phyloP scores from a whole-genome alignment of 192 early-diverging fungal species.

The Glomus cerebriforme region DNA sequence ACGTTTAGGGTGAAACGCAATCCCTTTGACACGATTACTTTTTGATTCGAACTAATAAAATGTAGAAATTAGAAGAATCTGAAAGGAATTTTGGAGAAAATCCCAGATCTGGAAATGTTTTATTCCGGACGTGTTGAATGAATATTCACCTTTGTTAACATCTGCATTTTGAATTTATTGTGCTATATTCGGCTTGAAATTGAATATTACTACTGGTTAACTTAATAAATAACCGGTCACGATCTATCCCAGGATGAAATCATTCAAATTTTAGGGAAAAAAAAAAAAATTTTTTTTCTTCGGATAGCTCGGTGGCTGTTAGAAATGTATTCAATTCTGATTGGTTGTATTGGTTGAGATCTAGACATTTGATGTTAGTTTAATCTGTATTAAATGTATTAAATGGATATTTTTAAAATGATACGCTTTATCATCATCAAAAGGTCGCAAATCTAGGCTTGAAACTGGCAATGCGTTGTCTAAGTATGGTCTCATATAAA shows the following conservation, averaged over 20 bases:
- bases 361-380: too few species aligned
- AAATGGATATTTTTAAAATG: too few species aligned
- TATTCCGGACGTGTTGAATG: not conserved
- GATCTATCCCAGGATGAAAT: slow-evolving; percentile 3
- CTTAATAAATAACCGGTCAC: not conserved
- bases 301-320: not conserved
- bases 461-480: too few species aligned
- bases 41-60: slow-evolving; percentile 92
- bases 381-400: too few species aligned
- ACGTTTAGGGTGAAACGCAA: slow-evolving; percentile 95
- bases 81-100: not conserved
- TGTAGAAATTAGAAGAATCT: not conserved
- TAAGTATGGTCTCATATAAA: too few species aligned
- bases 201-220: not conserved
- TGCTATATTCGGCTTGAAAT: not conserved
- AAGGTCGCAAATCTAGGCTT: too few species aligned
- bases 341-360: too few species aligned
- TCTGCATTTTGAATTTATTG: slow-evolving; percentile 78
- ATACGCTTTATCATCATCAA: too few species aligned
- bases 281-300: slow-evolving; percentile 6
- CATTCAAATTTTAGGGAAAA: not conserved
- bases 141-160: slow-evolving; percentile 71
- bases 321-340: not conserved
- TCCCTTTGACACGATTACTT: slow-evolving; percentile 95
- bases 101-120: not conserved